These are phyloP conservation scores for Miamiensis avidus DNA, from an alignment of 169 alveolate genomes.

Conservation along the genomic window DNA sequence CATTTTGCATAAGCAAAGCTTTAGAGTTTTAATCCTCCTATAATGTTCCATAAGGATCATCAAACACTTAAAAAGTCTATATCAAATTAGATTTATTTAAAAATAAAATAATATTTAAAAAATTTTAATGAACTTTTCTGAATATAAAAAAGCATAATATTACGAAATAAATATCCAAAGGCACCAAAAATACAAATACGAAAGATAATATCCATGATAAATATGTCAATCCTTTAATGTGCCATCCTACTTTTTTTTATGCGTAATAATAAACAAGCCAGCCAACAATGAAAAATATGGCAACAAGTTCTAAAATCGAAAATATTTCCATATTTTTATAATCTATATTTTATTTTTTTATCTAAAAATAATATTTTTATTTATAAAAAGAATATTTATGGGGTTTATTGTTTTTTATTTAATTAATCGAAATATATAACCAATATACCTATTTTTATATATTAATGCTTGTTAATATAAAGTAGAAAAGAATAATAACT, in stretches of 20 bases:
- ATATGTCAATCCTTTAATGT: constrained; percentile 28
- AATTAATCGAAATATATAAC: too few relatives aligned
- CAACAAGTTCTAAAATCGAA: constrained; percentile 9
- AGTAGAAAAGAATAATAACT: too few relatives aligned
- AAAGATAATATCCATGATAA: constrained; percentile 44
- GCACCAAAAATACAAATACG: constrained; percentile 42
- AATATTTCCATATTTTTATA: neutral
- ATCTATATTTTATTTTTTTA: too few relatives aligned
- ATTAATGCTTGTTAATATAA: too few relatives aligned
- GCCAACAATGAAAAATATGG: constrained; percentile 26
- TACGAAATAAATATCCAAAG: constrained; percentile 41
- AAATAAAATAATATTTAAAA: neutral
- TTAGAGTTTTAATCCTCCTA: neutral
- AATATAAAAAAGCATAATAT: neutral
- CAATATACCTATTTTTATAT: too few relatives aligned
- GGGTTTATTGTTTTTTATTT: too few relatives aligned
- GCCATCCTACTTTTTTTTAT: constrained; percentile 11
- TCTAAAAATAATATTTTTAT: too few relatives aligned
- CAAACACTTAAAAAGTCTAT: neutral
- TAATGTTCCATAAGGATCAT: neutral
- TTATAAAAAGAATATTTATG: too few relatives aligned
- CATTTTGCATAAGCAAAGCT: neutral
- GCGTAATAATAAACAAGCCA: constrained; percentile 34
- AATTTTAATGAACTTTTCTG: neutral
- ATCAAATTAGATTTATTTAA: neutral